A percentile compares a stretch with the other conserved stretches of the same genome.
Evolutionary conservation across 495 filamentous ascomycete species (phyloP).

Genomic region (Tuber umbilicatum): DNA sequence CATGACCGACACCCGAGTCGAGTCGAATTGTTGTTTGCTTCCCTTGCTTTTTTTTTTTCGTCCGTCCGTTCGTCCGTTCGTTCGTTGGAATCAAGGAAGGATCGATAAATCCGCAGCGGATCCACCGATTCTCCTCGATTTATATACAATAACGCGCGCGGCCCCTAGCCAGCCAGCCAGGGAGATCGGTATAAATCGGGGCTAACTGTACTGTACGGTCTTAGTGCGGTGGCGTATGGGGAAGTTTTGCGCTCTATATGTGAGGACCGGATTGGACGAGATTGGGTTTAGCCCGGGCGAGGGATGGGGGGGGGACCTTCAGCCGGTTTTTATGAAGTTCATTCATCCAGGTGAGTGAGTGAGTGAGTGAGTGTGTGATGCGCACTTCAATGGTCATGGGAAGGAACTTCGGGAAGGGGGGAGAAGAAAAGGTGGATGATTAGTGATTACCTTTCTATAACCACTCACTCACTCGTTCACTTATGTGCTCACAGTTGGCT

Average conservation of each 20-base stretch:
- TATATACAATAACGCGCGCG: neutral
- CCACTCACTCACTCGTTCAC: neutral
- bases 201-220: neutral
- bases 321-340: neutral
- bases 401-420: neutral
- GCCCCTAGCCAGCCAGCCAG: too few relatives aligned
- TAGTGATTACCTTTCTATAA: neutral
- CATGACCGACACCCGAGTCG: conserved; percentile 14
- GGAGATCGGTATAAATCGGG: neutral
- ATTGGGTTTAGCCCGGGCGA: neutral
- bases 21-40: neutral
- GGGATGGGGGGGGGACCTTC: neutral
- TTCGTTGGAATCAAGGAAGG: neutral
- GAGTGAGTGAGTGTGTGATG: neutral
- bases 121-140: neutral
- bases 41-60: neutral
- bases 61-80: neutral
- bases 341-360: neutral
- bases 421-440: neutral
- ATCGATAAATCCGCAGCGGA: neutral
- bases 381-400: neutral
- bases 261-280: neutral
- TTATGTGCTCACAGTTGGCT: neutral
- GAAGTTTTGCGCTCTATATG: neutral
- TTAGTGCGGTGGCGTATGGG: neutral